These are phyloP conservation scores for Escovopsis weberi DNA, from an alignment of 2,329 filamentous ascomycete species.

Conservation along the genomic window DNA sequence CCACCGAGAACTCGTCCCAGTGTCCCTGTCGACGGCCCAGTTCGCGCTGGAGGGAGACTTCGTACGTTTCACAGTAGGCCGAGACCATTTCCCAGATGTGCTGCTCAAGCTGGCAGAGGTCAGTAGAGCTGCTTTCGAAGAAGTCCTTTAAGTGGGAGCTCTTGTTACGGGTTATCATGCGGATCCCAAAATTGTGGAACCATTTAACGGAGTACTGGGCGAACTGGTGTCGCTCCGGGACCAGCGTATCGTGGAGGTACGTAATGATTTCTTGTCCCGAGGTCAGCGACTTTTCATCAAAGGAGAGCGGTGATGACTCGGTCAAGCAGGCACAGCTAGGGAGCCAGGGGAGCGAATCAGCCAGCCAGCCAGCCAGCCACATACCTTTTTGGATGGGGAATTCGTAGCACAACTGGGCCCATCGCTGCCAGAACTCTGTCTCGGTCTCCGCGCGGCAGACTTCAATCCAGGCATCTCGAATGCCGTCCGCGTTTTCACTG, in stretches of 20 bases:
- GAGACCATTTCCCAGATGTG: slow-evolving; percentile 1
- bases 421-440: background rate
- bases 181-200: slow-evolving; percentile 1
- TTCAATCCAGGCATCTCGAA: background rate
- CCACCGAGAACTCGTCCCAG: background rate
- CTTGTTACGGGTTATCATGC: background rate
- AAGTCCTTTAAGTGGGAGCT: slow-evolving; percentile 1
- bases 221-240: background rate
- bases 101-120: slow-evolving; percentile 1
- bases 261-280: background rate
- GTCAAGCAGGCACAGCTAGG: no score
- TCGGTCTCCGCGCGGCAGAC: background rate
- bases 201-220: background rate
- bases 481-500: background rate
- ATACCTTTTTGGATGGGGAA: background rate
- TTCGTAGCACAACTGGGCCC: background rate
- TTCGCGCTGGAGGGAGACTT: background rate
- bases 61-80: background rate
- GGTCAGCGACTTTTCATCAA: background rate
- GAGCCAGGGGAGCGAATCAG: background rate
- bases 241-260: background rate
- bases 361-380: no score
- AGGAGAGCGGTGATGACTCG: background rate
- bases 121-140: slow-evolving; percentile 1
- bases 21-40: background rate